Evolutionary conservation across 2,329 filamentous ascomycete genomes (phyloP).

Genomic region (Alternaria sp.): DNA sequence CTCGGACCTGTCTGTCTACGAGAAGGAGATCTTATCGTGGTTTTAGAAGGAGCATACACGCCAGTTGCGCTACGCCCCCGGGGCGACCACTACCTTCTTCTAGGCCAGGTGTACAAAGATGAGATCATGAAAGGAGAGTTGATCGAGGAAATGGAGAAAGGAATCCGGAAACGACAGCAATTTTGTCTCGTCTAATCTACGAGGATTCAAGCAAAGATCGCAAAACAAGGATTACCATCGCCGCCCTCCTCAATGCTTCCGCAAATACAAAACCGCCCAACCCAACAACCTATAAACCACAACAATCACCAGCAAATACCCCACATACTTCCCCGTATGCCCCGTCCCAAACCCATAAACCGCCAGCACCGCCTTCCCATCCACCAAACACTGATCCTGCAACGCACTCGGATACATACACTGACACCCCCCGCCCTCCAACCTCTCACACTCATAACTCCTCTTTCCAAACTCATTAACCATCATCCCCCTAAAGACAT

Average conservation of each 20-base stretch:
- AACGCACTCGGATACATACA: conserved; percentile 75
- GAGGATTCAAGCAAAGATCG: not conserved
- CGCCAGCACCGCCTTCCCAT: conserved; percentile 71
- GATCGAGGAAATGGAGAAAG: not conserved
- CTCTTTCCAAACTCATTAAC: conserved; percentile 79
- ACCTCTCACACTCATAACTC: conserved; percentile 64
- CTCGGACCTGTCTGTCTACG: not conserved
- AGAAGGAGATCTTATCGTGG: not conserved
- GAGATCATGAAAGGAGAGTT: not conserved
- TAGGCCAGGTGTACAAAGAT: not conserved
- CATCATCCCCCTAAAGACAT: conserved; percentile 94
- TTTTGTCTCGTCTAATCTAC: not conserved
- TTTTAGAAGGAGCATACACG: not conserved
- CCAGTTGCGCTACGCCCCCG: not conserved
- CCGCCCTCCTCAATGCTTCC: conserved; percentile 29
- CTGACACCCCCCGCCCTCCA: conserved; percentile 54
- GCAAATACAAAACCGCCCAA: conserved; percentile 64
- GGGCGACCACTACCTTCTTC: not conserved
- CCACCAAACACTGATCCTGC: conserved; percentile 69
- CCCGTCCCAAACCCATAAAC: conserved; percentile 72
- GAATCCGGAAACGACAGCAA: not conserved
- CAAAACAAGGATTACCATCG: not conserved
- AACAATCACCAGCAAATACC: conserved; percentile 79
- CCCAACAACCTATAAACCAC: conserved; percentile 73
- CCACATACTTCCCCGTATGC: conserved; percentile 71